Conservation (phyloP, 495 filamentous ascomycete species). For the Lepraria neglecta region DNA sequence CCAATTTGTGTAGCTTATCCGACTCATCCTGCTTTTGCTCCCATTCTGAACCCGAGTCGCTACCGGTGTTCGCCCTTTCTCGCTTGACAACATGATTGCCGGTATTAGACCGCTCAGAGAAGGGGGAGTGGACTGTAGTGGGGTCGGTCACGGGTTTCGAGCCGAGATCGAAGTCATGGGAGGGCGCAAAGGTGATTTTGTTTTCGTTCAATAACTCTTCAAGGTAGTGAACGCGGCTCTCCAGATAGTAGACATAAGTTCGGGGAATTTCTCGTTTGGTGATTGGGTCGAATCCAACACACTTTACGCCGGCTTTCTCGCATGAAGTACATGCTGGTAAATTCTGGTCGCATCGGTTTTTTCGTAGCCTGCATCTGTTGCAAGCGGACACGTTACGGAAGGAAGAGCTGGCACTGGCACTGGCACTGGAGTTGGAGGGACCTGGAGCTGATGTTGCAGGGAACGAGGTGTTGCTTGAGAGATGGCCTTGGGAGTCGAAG, state of each 20-base stretch:
- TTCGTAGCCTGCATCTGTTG: conserved; percentile 84
- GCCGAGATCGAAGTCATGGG: conserved; percentile 71
- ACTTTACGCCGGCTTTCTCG: conserved; percentile 81
- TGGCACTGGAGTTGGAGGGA: conserved; percentile 22
- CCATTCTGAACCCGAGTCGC: conserved; percentile 28
- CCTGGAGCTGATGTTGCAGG: conserved; percentile 20
- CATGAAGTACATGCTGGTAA: conserved; percentile 85
- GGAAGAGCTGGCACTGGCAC: conserved; percentile 43
- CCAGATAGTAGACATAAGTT: conserved; percentile 92
- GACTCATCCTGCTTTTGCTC: conserved; percentile 51
- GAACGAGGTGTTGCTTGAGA: conserved; percentile 3
- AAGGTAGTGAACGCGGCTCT: conserved; percentile 75
- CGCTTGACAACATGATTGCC: conserved; percentile 6
- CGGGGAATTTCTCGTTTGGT: conserved; percentile 90
- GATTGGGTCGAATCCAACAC: conserved; percentile 92
- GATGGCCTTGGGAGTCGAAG: conserved; percentile 5
- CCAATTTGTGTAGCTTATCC: conserved; percentile 63
- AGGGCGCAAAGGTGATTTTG: conserved; percentile 62
- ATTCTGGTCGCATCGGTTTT: conserved; percentile 91
- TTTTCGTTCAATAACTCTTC: conserved; percentile 69
- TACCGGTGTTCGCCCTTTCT: conserved; percentile 18
- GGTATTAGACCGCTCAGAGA: conserved; percentile 17
- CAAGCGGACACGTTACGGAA: conserved; percentile 95
- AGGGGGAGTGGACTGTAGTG: conserved; percentile 11
- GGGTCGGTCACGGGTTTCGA: conserved; percentile 45